Conservation (phyloP, 2,329 filamentous ascomycete species). For the Alternaria conjuncta region DNA sequence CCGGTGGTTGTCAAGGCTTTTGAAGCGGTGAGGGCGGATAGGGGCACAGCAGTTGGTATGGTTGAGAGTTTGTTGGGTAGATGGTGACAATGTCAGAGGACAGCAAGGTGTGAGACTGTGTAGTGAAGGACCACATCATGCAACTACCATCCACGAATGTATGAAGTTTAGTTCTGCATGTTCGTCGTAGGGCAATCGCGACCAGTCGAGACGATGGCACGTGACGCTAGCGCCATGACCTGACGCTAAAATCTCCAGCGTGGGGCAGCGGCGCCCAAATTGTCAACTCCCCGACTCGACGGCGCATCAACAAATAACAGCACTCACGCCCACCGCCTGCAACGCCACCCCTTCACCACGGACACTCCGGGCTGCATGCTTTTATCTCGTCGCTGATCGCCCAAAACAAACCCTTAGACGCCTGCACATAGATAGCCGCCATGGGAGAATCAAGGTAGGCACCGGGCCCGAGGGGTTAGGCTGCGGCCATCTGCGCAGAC, state of each 20-base stretch:
- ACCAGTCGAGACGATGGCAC: neutral
- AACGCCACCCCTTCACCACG: conserved; percentile 5
- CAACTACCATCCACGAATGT: neutral
- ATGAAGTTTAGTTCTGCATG: neutral
- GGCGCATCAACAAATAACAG: conserved; percentile 38
- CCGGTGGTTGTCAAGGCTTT: conserved; percentile 36
- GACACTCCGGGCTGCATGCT: conserved; percentile 11
- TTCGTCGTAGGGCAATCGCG: neutral
- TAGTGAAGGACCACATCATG: neutral
- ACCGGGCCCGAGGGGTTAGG: conserved; percentile 20
- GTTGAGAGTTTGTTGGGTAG: neutral
- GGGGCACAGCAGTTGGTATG: neutral
- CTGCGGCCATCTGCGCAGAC: conserved; percentile 7
- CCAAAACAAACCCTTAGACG: neutral
- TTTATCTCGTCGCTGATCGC: conserved; percentile 7
- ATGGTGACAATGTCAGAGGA: neutral
- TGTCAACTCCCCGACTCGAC: conserved; percentile 22
- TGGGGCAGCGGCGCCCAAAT: conserved; percentile 27
- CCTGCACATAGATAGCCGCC: conserved; percentile 27
- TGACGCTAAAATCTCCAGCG: conserved; percentile 15
- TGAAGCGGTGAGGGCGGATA: conserved; percentile 27
- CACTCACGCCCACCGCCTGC: neutral
- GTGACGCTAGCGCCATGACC: conserved; percentile 11
- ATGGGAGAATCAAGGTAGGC: conserved; percentile 74
- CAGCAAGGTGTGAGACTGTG: neutral